Evolutionary conservation across 2,329 filamentous ascomycete species (phyloP).

Genomic region (Aspergillus sergii): DNA sequence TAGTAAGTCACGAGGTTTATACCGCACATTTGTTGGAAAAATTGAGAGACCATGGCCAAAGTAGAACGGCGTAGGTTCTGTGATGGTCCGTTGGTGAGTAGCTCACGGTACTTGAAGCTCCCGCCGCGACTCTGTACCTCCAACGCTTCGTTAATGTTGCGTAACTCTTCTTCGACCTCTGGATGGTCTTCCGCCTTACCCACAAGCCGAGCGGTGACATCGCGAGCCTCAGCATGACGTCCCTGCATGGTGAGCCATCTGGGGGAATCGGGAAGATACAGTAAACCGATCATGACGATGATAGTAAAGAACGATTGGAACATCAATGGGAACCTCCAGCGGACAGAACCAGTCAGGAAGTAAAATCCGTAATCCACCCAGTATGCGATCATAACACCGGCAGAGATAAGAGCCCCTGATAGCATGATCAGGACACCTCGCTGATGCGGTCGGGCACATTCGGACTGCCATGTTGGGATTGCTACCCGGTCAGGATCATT

Average conservation of each 20-base stretch:
- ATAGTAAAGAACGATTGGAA: conserved; percentile 47
- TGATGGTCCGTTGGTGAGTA: conserved; percentile 7
- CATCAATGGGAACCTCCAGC: conserved; percentile 49
- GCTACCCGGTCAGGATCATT: conserved; percentile 1
- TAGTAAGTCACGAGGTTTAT: conserved; percentile 38
- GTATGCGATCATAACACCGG: conserved; percentile 26
- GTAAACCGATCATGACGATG: conserved; percentile 23
- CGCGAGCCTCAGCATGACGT: conserved; percentile 48
- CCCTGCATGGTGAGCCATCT: conserved; percentile 57
- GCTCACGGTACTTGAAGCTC: conserved; percentile 19
- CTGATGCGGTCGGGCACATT: conserved; percentile 28
- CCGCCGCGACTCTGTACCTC: conserved; percentile 6
- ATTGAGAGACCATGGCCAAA: conserved; percentile 28
- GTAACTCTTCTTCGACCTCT: conserved; percentile 36
- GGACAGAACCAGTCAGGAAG: conserved; percentile 25
- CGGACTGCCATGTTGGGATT: conserved; percentile 38
- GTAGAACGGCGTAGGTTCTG: conserved; percentile 26
- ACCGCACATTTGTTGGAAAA: conserved; percentile 33
- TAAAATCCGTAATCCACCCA: conserved; percentile 30
- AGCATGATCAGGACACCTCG: conserved; percentile 30
- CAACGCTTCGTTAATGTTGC: conserved; percentile 10
- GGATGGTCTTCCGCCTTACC: conserved; percentile 41
- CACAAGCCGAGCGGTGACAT: conserved; percentile 45
- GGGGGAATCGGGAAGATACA: conserved; percentile 53
- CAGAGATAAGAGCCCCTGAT: conserved; percentile 27